Evolutionary conservation across 495 filamentous ascomycete species (phyloP), one percentile per base, ranked within the genome.

Genomic region (Penicillium alfredii): DNA sequence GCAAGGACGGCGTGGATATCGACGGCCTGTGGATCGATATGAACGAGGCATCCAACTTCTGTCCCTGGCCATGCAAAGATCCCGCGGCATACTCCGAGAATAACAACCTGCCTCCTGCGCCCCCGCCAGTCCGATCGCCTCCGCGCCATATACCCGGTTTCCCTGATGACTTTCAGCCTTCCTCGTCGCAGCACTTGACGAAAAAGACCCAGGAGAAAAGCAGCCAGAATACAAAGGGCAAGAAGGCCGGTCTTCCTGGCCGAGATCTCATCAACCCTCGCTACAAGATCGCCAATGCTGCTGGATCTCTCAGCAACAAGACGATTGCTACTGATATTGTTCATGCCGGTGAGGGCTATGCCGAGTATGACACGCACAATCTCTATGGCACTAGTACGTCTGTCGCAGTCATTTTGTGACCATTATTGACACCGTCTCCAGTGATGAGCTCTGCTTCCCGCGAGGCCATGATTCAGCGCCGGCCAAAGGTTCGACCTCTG

Each of bases 21-120:
- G 87, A 93, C 46, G 88, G 75, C 1, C 68, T 89, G 16, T 93
- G 87, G 87, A 93, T 92, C 36, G 84, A 88, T 46, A 85, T 88
- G 81, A 87, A 86, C 46, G 84, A 88, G 53, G 82, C 82, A 0
- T 58, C 73, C 20, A 79, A 76, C 53, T 84, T 87, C 38, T 92
- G 87, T 56, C 52, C 66, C 13, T 90, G 76, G 49, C 86, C 86
- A 9, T 94, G 88, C 57, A 53, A 56, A 11, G 63, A 88, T 40
- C 80, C 84, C 0, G 71, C 66, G 3, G 59, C 36, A 0, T 71
- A 67, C 18, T 68, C 77, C 3, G 43, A 60, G 38, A 47, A 73
- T 6, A 73, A 76, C 18, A 61, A 75, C 11, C 73, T 77, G 27
- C 86, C 87, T 3, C 87, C 87, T 0, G 49, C 53, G 1, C 73